Base-by-base conservation (phyloP, 1,284 basidiomycete species). In the Cutaneotrichosporon daszewskae region DNA sequence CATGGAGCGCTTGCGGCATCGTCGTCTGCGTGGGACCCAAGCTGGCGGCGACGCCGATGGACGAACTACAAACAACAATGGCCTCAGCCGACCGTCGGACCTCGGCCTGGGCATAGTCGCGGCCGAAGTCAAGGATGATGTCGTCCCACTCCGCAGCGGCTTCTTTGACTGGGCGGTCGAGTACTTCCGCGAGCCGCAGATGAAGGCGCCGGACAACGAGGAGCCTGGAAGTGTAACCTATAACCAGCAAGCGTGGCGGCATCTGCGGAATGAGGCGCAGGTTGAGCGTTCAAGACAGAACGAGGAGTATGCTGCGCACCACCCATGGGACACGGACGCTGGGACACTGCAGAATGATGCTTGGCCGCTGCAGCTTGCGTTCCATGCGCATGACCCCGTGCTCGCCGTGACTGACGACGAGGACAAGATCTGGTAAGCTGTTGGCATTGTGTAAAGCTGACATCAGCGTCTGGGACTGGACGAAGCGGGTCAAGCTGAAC, bases 141-240 rank as follows among this genome's bases (percentile, higher is more conserved):
- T 75, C 2, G 72, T 98, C 48, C 94, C 94, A 0, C 72, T 98
- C 57, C 90, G 89, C 72, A 91, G 87, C 60, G 79, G 81, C 2
- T 92, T 90, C 69, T 98, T 87, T 64, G 91, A 95, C 62, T 97
- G 90, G 88, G 91, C 89, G 49, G 82, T 83, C 60, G 92, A 97
- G 65, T 97, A 97, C 68, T 98, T 96, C 75, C 91, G 87, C 52
- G 92, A 97, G 69, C 91, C 94, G 4, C 94, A 95, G 70, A 95
- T 96, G 91, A 84, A 88, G 87, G 85, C 91, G 78, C 82, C 87
- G 16, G 94, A 98, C 66, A 82, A 82, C 4, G 91, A 97, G 62
- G 95, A 98, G 68, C 90, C 92, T 14, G 94, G 94, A 3, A 92
- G 87, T 51, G 74, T 86, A 35, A 83, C 86, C 58, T 97, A 94